Percentiles rank a stretch among this genome's conserved stretches.
phyloP scores from a whole-genome alignment of 257 asterid genomes.

The Fraxinus cuspidata region DNA sequence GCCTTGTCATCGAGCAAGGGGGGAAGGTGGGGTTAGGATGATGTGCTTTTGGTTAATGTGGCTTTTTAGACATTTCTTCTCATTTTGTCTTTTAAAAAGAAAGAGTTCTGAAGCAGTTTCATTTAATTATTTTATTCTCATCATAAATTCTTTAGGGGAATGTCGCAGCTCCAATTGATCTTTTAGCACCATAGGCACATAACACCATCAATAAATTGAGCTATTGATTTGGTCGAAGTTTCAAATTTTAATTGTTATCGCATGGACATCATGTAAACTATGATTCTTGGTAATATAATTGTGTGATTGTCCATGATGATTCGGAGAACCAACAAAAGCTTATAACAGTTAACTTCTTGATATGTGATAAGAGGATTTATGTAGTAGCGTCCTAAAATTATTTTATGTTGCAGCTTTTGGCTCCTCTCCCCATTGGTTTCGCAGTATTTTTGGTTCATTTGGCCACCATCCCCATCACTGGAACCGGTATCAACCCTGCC shows the following conservation, averaged over 20 bases:
- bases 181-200: no score
- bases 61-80: not conserved
- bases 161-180: no score
- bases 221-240: no score
- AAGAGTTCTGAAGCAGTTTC: not conserved
- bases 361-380: not conserved
- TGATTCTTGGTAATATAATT: not conserved
- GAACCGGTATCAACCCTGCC: slow-evolving; percentile 57
- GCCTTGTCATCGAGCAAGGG: not conserved
- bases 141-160: no score
- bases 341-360: not conserved
- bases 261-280: not conserved
- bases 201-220: no score
- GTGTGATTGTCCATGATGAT: not conserved
- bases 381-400: not conserved
- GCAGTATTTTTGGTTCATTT: slow-evolving; percentile 55
- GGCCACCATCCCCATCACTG: slow-evolving; percentile 58
- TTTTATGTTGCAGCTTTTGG: slow-evolving; percentile 40
- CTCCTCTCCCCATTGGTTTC: slow-evolving; percentile 57
- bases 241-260: no score
- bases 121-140: no score
- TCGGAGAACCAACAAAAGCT: not conserved
- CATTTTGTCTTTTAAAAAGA: not conserved
- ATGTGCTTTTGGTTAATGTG: not conserved
- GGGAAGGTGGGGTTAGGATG: not conserved